Base-by-base conservation (phyloP, 352 stramenopile species). In the Aphanomyces invadans region DNA sequence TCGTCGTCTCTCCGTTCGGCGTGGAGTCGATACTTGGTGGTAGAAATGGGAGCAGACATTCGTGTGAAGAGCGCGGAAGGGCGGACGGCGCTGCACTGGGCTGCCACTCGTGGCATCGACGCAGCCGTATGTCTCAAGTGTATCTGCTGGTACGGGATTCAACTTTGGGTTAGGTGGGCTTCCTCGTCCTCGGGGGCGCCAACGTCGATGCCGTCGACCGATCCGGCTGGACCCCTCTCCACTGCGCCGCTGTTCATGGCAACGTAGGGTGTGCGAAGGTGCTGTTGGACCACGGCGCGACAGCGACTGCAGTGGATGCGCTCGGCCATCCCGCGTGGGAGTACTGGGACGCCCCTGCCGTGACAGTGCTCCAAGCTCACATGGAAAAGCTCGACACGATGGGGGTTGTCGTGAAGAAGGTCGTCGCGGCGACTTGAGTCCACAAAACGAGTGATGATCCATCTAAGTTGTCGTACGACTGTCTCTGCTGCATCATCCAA, bases 71-170 rank as follows among this genome's bases (percentile, higher is more conserved):
- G 70, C 28, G 64, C 54, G 3, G 76, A 87, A 70, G 73, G 77
- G 2, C 78, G 83, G 0, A 86, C 81, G 0, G 80, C 81, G 9
- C 32, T 92, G 10, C 83, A 92, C 29, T 90, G 81, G 83, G 79
- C 83, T 44, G 77, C 73, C 0, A 73, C 66, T 29, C 74, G 83
- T 26, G 77, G 76, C 0, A 90, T 88, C 78, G 56, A 70, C 4
- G 36, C 48, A 1, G 71, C 67, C 45, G 7, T 21, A 51, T 33
- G 38, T 54, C 26, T n/a, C n/a, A n/a, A n/a, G n/a, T n/a, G n/a
- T n/a, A n/a, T n/a, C n/a, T n/a, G n/a, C n/a, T n/a, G n/a, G n/a
- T n/a, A n/a, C n/a, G n/a, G n/a, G n/a, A n/a, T n/a, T n/a, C n/a
- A 3, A 26, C 46, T 54, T 46, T 28, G n/a, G 19, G 28, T 39